Base-by-base conservation (phyloP, 2,329 filamentous ascomycete species). In the Aaosphaeria arxii region DNA sequence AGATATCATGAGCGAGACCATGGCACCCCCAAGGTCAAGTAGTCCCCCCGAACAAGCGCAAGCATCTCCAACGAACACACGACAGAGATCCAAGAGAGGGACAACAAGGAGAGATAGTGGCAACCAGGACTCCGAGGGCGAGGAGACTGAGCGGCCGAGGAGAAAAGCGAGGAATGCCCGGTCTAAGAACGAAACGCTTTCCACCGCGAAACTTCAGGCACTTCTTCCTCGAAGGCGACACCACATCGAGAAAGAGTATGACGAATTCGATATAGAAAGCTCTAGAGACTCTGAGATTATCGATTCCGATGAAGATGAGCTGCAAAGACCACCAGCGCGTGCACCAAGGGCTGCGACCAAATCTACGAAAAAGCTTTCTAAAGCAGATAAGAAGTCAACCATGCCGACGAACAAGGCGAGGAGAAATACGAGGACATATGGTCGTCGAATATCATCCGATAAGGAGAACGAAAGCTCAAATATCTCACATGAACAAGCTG, bases 21-120 rank as follows among this genome's bases (percentile, higher is more conserved):
- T 73, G 63, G 74, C 74, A 6, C 69, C 74, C 33, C 74, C 74
- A 13, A 62, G 62, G 48, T 75, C 73, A 40, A 75, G 73, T 50
- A 76, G 73, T 40, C 30, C 49, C 43, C 52, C 54, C 28, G 32
- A 55, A 30, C 58, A 62, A 44, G 45, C 51, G 9, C 53, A 60
- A 45, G 53, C 55, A 13, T 47, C 52, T 28, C 58, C 60, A 24
- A 45, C 48, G 31, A 52, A 55, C 7, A 48, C 45, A 43, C 55
- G 46, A 35, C 54, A 54, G 36, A 55, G 57, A 40, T 51, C 56
- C 45, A 53, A 50, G 51, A 53, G 56, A 48, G 50, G 48, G 11
- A 39, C 48, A 6, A 51, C 48, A 6, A 56, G 53, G 43, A 58
- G 57, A 17, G 48, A 48, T n/a, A 49, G 48, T 5, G 33, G 33